Percentiles rank a stretch among this genome's conserved stretches.
These are phyloP conservation scores for Leishmania arabica DNA, from an alignment of 208 protist species.

Conservation along the genomic window DNA sequence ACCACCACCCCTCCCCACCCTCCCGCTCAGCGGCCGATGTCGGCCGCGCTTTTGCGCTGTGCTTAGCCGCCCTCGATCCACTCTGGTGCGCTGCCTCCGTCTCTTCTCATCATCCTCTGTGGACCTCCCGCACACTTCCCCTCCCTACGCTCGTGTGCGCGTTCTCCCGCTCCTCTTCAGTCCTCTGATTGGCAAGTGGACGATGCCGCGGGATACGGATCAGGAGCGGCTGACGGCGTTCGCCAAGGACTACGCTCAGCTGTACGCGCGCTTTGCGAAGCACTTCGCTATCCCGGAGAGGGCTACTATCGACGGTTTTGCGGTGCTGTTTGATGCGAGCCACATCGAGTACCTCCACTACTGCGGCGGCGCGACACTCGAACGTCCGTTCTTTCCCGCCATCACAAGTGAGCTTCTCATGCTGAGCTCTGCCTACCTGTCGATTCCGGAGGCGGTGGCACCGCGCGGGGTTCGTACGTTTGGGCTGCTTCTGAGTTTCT, in stretches of 20 bases:
- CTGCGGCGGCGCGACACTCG: slow-evolving; percentile 44
- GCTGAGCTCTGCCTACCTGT: slow-evolving; percentile 66
- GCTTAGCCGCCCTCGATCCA: neutral
- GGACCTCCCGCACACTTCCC: neutral
- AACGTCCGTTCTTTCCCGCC: slow-evolving; percentile 43
- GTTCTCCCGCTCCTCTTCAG: neutral
- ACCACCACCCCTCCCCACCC: neutral
- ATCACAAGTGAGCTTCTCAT: slow-evolving; percentile 63
- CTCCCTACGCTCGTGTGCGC: neutral
- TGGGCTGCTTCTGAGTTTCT: slow-evolving; percentile 60
- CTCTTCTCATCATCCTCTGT: neutral
- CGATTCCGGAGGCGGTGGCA: slow-evolving; percentile 40
- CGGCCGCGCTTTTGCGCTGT: neutral
- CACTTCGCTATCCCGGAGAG: slow-evolving; percentile 27
- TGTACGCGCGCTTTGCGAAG: slow-evolving; percentile 45
- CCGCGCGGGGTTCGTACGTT: slow-evolving; percentile 52
- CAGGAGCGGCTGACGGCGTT: slow-evolving; percentile 42
- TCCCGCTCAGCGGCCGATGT: neutral
- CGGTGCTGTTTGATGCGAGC: slow-evolving; percentile 46
- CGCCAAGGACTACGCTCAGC: slow-evolving; percentile 50
- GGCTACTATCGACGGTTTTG: slow-evolving; percentile 51
- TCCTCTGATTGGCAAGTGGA: neutral
- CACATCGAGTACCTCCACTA: slow-evolving; percentile 79
- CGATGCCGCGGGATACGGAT: slow-evolving; percentile 23
- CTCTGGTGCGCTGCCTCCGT: neutral